phyloP scores from a whole-genome alignment of 495 filamentous ascomycete genomes.

The Acidomyces sp. region DNA sequence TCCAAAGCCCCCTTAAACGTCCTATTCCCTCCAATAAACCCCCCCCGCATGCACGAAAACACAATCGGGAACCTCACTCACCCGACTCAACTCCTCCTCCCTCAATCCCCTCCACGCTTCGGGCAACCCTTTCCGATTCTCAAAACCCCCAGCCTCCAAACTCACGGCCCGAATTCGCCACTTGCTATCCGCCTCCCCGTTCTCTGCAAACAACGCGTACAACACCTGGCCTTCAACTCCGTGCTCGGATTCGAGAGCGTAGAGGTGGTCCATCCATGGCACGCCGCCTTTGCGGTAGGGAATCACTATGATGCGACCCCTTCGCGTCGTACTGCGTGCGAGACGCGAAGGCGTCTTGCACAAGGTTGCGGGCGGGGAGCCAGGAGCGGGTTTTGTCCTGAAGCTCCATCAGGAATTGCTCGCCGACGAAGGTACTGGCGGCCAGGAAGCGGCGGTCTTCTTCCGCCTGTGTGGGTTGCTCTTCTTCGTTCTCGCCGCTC shows the following conservation, averaged over 20 bases:
- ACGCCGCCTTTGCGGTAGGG: slow-evolving; percentile 44
- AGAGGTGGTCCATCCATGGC: slow-evolving; percentile 94
- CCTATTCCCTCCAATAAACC: slow-evolving; percentile 92
- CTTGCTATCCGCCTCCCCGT: slow-evolving; percentile 50
- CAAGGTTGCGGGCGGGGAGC: slow-evolving; percentile 74
- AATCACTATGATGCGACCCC: slow-evolving; percentile 71
- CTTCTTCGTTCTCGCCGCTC: slow-evolving; percentile 1
- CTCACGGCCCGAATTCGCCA: slow-evolving; percentile 91
- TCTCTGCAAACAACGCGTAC: slow-evolving; percentile 95
- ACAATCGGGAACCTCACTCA: slow-evolving; percentile 59
- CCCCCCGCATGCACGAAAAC: slow-evolving; percentile 89
- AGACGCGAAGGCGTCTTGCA: slow-evolving; percentile 53
- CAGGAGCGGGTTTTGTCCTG: slow-evolving; percentile 58
- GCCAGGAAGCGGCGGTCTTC: slow-evolving; percentile 70
- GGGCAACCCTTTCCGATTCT: slow-evolving; percentile 79
- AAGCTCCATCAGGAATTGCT: slow-evolving; percentile 68
- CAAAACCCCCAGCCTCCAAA: slow-evolving; percentile 65
- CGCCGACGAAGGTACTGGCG: slow-evolving; percentile 70
- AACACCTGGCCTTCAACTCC: slow-evolving; percentile 45
- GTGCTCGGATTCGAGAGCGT: slow-evolving; percentile 58
- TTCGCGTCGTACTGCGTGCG: slow-evolving; percentile 52
- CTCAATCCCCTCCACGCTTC: slow-evolving; percentile 82
- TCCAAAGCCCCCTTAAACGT: slow-evolving; percentile 76
- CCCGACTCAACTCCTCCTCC: slow-evolving; percentile 65
- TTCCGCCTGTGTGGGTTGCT: slow-evolving; percentile 40